Percentiles rank a stretch among this genome's conserved stretches.
These are phyloP conservation scores for Tylopilus balloui DNA, from an alignment of 768 basidiomycete species.

Conservation along the genomic window DNA sequence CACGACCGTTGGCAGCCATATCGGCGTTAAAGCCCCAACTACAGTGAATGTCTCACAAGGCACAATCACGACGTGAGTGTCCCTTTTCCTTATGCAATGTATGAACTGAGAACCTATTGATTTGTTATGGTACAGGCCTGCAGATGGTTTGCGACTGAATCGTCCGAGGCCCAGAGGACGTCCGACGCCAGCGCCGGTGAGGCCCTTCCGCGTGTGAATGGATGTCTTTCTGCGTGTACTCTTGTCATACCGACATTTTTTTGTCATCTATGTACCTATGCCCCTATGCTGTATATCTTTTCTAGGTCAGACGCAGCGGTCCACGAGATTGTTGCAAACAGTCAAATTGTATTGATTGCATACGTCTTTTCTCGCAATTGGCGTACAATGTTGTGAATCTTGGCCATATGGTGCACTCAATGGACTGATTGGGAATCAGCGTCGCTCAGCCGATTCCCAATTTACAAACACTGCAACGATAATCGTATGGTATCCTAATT, in stretches of 20 bases:
- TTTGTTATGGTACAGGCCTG: conserved; percentile 32
- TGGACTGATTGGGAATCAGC: no score
- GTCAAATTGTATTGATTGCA: conserved; percentile 1
- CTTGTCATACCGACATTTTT: background rate
- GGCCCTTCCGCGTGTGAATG: conserved; percentile 24
- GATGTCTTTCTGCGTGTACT: background rate
- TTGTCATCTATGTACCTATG: conserved; percentile 33
- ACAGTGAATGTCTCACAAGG: conserved; percentile 29
- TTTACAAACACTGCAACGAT: background rate
- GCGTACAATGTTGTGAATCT: background rate
- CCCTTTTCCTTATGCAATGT: background rate
- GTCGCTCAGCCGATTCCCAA: no score
- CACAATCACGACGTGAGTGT: conserved; percentile 52
- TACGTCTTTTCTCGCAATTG: conserved; percentile 5
- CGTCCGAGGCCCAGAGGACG: conserved; percentile 45
- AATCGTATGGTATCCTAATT: background rate
- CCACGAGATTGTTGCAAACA: conserved; percentile 1
- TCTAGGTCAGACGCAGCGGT: background rate
- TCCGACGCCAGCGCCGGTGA: conserved; percentile 32
- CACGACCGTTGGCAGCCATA: conserved; percentile 6
- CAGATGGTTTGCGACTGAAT: conserved; percentile 40
- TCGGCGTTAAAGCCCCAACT: background rate
- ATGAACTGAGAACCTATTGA: background rate
- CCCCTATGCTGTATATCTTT: conserved; percentile 25
- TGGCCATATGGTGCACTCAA: background rate